Evolutionary conservation across 2,329 filamentous ascomycete genomes (phyloP).

Genomic region (Mollisiaceae sp.): DNA sequence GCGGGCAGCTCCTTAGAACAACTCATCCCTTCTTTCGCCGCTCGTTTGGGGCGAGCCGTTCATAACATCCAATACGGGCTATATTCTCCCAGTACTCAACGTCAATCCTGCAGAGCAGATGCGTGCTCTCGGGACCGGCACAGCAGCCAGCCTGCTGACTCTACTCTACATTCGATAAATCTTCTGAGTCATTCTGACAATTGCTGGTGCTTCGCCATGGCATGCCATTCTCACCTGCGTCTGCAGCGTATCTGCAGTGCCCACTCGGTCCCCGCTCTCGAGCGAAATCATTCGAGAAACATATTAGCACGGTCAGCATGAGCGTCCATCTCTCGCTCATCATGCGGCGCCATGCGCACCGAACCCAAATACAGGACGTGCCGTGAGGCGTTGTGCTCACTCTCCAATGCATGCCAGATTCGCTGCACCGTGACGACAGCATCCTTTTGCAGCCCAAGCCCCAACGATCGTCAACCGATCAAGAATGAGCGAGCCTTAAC

Average conservation of each 20-base stretch:
- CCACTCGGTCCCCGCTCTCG: not conserved
- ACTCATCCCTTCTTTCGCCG: constrained; percentile 14
- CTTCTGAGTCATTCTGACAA: constrained; percentile 30
- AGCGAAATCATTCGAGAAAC: constrained; percentile 6
- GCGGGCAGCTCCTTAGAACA: constrained; percentile 17
- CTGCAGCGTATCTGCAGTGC: constrained; percentile 17
- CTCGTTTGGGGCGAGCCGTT: constrained; percentile 6
- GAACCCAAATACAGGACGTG: constrained; percentile 3
- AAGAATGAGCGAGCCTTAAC: constrained; percentile 11
- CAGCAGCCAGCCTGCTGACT: not conserved
- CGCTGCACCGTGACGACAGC: constrained; percentile 25
- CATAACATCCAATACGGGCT: not conserved
- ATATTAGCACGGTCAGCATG: not conserved
- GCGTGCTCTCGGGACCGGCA: not conserved
- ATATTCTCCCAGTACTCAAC: not conserved
- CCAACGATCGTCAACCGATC: constrained; percentile 5
- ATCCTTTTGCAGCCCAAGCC: constrained; percentile 11
- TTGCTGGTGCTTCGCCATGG: constrained; percentile 13
- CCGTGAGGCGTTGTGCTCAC: not conserved
- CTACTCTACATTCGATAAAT: constrained; percentile 13
- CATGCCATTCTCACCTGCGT: constrained; percentile 16
- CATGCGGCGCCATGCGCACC: constrained; percentile 23
- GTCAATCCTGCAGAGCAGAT: not conserved
- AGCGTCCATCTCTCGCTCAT: not conserved
- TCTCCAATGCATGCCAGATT: constrained; percentile 14